These are phyloP conservation scores for Termitomyces sp. DNA, from an alignment of 768 basidiomycete species.

Conservation along the genomic window DNA sequence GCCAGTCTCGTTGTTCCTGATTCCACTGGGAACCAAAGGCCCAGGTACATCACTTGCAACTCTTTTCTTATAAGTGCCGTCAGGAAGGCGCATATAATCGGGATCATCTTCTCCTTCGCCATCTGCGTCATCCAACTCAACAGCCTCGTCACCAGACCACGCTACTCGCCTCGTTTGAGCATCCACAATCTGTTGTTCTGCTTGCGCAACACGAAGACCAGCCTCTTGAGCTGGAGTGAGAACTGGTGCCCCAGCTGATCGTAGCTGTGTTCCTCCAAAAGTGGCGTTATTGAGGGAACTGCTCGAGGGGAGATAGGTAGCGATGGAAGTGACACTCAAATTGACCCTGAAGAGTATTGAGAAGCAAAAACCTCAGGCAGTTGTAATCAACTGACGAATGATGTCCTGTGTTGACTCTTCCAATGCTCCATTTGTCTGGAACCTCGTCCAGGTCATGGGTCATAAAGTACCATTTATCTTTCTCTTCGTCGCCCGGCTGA, in stretches of 20 bases:
- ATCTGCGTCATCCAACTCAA: constrained; percentile 47
- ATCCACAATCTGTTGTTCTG: constrained; percentile 58
- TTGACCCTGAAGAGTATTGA: constrained; percentile 46
- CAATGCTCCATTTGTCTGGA: constrained; percentile 71
- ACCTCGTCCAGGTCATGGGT: constrained; percentile 70
- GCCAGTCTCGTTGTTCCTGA: constrained; percentile 51
- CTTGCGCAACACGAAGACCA: constrained; percentile 45
- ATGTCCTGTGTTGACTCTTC: constrained; percentile 65
- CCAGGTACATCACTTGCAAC: constrained; percentile 12
- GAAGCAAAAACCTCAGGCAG: not conserved
- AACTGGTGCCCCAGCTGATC: constrained; percentile 24
- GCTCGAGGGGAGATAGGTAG: constrained; percentile 62
- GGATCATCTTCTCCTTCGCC: constrained; percentile 60
- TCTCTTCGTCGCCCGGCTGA: constrained; percentile 63
- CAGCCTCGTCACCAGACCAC: constrained; percentile 58
- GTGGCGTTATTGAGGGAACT: constrained; percentile 54
- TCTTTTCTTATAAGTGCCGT: constrained; percentile 29
- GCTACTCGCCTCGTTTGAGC: constrained; percentile 58
- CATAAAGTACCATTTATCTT: constrained; percentile 77
- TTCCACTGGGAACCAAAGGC: constrained; percentile 46
- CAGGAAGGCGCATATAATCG: constrained; percentile 33
- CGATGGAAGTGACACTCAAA: constrained; percentile 69
- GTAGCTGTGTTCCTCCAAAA: constrained; percentile 46
- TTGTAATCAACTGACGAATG: constrained; percentile 50
- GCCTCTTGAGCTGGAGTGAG: constrained; percentile 61